Evolutionary conservation across 495 filamentous ascomycete species (phyloP), one percentile per base, ranked within the genome.

Genomic region (Xylaria sp.): DNA sequence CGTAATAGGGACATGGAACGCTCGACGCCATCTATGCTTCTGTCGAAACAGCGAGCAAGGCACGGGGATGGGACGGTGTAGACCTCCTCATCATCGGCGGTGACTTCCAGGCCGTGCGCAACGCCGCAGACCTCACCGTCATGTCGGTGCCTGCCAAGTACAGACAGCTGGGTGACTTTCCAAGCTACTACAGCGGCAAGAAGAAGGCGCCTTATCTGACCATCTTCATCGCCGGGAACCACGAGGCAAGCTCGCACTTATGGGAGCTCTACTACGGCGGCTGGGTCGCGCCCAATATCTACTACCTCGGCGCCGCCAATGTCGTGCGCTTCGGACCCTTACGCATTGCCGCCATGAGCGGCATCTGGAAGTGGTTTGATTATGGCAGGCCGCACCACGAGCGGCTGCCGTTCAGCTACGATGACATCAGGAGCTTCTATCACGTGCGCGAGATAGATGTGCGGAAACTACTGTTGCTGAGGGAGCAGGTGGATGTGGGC

Each of bases 251-350:
- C 71, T 93, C 91, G 41, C 86, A 98, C 77, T 79, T 97, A 0
- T 94, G 88, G 82, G 96, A 99, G 77, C 87, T 99, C 3, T 97
- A 93, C 82, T 97, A 98, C 78, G 96, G 96, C 50, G 96, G 96
- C 46, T 99, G 96, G 96, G 96, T 93, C 2, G 95, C 95, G 1
- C 94, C 93, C 21, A 97, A 95, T 65, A 99, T 99, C 63, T 99
- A 97, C 84, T 99, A 97, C 82, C 80, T 98, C 74, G 96, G 96
- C 52, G 94, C 94, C 15, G 93, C 96, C 33, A 97, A 95, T 74
- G 90, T 98, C 11, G 75, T 99, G 7, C 90, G 91, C 19, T 86
- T 93, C 61, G 95, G 95, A 3, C 89, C 91, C 2, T 80, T 98
- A 24, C 90, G 96, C 4, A 97, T 99, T 70, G 92, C 92, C n/a